Conservation (phyloP, 1,284 basidiomycete genomes). For the Trametes sp. region DNA sequence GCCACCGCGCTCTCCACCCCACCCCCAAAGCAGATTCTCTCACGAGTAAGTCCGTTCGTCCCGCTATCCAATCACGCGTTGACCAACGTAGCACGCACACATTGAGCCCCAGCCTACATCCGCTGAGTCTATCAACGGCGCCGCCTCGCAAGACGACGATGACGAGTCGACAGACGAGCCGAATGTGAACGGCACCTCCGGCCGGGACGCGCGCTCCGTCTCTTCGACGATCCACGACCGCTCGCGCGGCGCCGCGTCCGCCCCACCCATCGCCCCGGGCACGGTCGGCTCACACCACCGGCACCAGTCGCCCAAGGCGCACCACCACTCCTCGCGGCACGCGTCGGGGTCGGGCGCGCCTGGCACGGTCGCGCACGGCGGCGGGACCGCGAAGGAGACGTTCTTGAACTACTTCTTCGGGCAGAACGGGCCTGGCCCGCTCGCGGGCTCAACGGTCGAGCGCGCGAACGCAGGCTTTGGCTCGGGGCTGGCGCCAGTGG, state of each 20-base stretch:
- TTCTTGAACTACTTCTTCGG: constrained; percentile 98
- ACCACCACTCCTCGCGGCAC: constrained; percentile 43
- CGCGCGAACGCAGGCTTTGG: constrained; percentile 26
- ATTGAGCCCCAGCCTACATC: constrained; percentile 35
- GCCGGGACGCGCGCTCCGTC: constrained; percentile 74
- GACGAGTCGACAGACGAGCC: constrained; percentile 65
- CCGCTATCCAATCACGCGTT: constrained; percentile 4
- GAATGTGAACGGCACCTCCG: constrained; percentile 57
- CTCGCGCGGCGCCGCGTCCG: constrained; percentile 45
- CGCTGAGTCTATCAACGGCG: constrained; percentile 52
- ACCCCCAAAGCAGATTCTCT: constrained; percentile 51
- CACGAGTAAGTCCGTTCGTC: constrained; percentile 55
- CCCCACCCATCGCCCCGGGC: constrained; percentile 26
- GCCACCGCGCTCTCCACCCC: constrained; percentile 49
- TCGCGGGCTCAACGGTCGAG: constrained; percentile 60
- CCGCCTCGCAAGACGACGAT: constrained; percentile 58
- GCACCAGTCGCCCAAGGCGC: constrained; percentile 32
- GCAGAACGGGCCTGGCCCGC: constrained; percentile 75
- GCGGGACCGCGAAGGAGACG: constrained; percentile 76
- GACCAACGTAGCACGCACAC: constrained; percentile 28
- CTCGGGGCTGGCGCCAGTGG: constrained; percentile 40
- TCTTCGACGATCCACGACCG: constrained; percentile 86
- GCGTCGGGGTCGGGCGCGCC: constrained; percentile 41
- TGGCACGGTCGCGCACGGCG: constrained; percentile 27
- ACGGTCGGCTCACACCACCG: constrained; percentile 28